These are phyloP conservation scores for Verticillium zaregamsianum DNA, from an alignment of 2,329 filamentous ascomycete species.

Conservation along the genomic window DNA sequence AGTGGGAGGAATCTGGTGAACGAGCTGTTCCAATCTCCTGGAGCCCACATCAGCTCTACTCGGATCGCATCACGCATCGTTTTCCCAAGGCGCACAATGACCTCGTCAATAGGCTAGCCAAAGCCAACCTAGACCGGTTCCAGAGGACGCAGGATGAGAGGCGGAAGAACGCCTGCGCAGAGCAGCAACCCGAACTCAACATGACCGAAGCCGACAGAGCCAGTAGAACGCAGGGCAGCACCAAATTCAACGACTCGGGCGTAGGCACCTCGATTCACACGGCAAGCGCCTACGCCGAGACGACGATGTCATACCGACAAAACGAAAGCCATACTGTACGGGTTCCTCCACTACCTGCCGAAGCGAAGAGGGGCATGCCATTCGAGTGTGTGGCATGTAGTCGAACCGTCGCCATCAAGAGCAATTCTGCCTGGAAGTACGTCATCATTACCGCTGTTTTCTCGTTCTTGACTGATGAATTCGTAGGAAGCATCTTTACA, in stretches of 20 bases:
- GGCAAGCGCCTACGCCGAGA: slow-evolving; percentile 1
- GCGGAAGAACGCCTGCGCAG: too few species aligned
- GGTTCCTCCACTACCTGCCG: background rate
- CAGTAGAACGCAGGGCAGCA: background rate
- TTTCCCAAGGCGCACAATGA: background rate
- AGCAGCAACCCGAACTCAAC: background rate
- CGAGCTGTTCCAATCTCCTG: background rate
- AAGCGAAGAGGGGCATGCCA: background rate
- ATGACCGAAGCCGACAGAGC: background rate
- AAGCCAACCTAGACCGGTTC: background rate
- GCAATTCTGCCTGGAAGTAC: slow-evolving; percentile 1
- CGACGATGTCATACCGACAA: slow-evolving; percentile 2
- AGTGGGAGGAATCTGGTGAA: background rate
- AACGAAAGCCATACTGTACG: background rate
- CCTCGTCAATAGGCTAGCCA: background rate
- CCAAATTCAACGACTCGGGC: background rate
- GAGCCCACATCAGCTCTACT: background rate
- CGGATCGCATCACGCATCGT: background rate
- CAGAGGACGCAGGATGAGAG: background rate
- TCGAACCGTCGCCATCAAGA: background rate
- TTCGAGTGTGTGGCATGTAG: slow-evolving; percentile 2
- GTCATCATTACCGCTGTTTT: background rate
- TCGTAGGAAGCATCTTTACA: background rate
- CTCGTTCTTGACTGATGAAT: background rate
- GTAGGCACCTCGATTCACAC: background rate